phyloP scores from a whole-genome alignment of 345 rosid genomes.

The Arabidopsis arenosa region DNA sequence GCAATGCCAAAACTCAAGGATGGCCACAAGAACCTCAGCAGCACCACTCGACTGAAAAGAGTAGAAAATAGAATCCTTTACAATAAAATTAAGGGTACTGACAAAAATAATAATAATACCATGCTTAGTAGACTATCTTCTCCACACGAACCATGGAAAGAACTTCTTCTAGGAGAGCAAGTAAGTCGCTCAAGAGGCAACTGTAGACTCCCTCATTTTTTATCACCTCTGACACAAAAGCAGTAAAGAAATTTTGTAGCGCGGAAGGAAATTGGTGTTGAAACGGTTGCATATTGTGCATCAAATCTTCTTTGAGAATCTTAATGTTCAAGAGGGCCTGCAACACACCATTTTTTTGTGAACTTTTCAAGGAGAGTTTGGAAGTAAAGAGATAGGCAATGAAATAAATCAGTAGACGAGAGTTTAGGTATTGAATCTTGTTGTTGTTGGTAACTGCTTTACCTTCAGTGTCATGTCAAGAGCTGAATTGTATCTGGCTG shows the following conservation, averaged over 20 bases:
- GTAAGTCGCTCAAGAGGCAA: constrained; percentile 20
- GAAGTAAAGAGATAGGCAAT: neutral
- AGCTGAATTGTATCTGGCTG: constrained; percentile 26
- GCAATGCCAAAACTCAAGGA: constrained; percentile 28
- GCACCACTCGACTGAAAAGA: constrained; percentile 19
- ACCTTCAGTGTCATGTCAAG: constrained; percentile 42
- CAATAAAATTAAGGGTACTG: neutral
- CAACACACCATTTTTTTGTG: constrained; percentile 1
- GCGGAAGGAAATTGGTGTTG: neutral
- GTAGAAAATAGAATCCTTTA: neutral
- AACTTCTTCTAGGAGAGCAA: constrained; percentile 30
- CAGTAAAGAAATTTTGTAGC: constrained; percentile 24
- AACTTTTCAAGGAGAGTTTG: constrained; percentile 1
- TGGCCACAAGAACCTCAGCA: constrained; percentile 23
- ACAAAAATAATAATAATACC: neutral
- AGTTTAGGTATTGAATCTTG: neutral
- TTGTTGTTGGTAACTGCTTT: constrained; percentile 14
- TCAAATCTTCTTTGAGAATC: constrained; percentile 24
- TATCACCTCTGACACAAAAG: constrained; percentile 14
- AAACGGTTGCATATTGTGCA: constrained; percentile 1
- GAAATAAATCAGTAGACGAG: neutral
- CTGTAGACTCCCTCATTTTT: constrained; percentile 28
- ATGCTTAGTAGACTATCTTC: neutral
- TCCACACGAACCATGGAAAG: constrained; percentile 27
- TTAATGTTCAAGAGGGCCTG: constrained; percentile 37